Percentiles rank a stretch among this genome's conserved stretches.
Evolutionary conservation across 106 monocot species (phyloP).

Genomic region (Acanthochlamys bracteata): DNA sequence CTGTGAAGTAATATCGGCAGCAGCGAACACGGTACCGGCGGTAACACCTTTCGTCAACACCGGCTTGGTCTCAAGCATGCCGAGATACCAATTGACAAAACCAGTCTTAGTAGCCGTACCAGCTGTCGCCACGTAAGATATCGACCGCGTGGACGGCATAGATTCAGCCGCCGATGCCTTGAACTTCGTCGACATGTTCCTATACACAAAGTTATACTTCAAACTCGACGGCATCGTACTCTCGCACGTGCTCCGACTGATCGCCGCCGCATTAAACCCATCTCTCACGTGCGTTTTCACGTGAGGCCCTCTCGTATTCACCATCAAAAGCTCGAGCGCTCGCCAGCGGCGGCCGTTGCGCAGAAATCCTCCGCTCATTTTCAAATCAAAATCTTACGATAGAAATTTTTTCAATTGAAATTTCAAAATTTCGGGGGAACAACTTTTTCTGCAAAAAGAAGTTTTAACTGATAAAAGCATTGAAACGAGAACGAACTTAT

Average conservation of each 20-base stretch:
- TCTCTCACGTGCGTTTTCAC: too few species aligned
- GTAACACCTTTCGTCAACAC: constrained; percentile 64
- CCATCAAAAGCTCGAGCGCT: constrained; percentile 9
- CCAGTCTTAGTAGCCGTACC: constrained; percentile 18
- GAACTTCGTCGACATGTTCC: constrained; percentile 13
- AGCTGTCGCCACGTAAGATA: neutral
- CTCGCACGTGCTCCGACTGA: constrained; percentile 1
- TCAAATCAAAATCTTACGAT: too few species aligned
- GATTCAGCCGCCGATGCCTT: constrained; percentile 3
- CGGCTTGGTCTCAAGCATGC: constrained; percentile 50
- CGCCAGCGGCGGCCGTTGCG: constrained; percentile 19
- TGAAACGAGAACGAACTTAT: too few species aligned
- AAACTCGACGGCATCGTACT: constrained; percentile 11
- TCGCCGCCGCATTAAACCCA: too few species aligned
- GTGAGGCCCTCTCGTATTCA: too few species aligned
- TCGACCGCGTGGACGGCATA: neutral
- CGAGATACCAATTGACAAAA: constrained; percentile 55
- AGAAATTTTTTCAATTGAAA: too few species aligned
- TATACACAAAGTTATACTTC: neutral
- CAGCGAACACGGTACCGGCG: constrained; percentile 45
- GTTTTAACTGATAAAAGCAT: too few species aligned
- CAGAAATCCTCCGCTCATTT: constrained; percentile 23
- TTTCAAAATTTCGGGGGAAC: too few species aligned
- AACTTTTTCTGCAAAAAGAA: too few species aligned
- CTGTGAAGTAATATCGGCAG: constrained; percentile 55